Percentiles rank a stretch among this genome's conserved stretches.
Conservation (phyloP, 345 rosid genomes). For the Triadica sebifera region DNA sequence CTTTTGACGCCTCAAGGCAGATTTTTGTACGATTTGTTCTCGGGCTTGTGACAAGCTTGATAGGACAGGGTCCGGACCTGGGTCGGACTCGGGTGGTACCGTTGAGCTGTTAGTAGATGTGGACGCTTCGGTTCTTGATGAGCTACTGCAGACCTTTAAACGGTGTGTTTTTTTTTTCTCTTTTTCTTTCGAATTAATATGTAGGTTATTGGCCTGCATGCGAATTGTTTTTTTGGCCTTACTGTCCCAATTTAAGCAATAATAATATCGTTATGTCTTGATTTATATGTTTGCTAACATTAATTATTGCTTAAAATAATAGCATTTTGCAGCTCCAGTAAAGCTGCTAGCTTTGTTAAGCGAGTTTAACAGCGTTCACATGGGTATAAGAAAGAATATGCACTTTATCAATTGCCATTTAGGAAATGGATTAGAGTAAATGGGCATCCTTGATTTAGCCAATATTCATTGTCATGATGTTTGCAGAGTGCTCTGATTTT, state of each 20-base stretch:
- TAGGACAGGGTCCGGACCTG: conserved; percentile 59
- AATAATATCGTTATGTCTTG: neutral
- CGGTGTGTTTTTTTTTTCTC: conserved; percentile 40
- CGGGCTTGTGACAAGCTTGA: conserved; percentile 56
- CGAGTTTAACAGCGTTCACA: neutral
- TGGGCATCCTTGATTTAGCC: neutral
- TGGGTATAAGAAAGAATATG: neutral
- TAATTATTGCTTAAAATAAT: neutral
- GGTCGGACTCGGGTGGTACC: conserved; percentile 40
- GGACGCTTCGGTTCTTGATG: conserved; percentile 62
- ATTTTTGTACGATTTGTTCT: conserved; percentile 77
- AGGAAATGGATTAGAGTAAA: neutral
- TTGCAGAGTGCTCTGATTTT: neutral
- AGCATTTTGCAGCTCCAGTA: neutral
- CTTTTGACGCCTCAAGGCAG: conserved; percentile 82
- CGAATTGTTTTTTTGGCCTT: no score
- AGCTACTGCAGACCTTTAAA: conserved; percentile 62
- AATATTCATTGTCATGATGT: no score
- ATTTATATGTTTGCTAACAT: neutral
- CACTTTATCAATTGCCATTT: no score
- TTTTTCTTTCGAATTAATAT: neutral
- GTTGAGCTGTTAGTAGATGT: conserved; percentile 77
- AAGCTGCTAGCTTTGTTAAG: neutral
- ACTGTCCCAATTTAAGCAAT: neutral
- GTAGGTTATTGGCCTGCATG: no score